A percentile compares a stretch with the other conserved stretches of the same genome.
phyloP scores from a whole-genome alignment of 2,329 filamentous ascomycete genomes.

The Talaromyces sp. region DNA sequence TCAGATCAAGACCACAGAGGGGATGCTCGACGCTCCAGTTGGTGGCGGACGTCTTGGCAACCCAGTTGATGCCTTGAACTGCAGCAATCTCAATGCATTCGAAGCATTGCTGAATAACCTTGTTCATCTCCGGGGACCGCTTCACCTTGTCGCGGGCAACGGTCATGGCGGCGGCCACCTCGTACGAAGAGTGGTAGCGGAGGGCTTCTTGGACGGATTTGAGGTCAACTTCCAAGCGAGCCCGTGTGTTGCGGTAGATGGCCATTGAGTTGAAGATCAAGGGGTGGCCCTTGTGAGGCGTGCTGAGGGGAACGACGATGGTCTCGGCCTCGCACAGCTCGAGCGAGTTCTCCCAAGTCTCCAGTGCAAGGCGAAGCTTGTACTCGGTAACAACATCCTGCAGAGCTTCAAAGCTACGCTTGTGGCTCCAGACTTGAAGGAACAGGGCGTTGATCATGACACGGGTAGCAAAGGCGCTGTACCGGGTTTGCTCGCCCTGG shows the following conservation, averaged over 20 bases:
- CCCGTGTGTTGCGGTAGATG: slow-evolving; percentile 89
- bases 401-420: slow-evolving; percentile 93
- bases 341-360: slow-evolving; percentile 98
- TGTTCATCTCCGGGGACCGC: slow-evolving; percentile 95
- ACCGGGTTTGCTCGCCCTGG: slow-evolving; percentile 82
- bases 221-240: slow-evolving; percentile 87
- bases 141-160: slow-evolving; percentile 89
- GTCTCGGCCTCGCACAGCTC: slow-evolving; percentile 89
- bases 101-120: slow-evolving; percentile 96
- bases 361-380: slow-evolving; percentile 88
- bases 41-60: slow-evolving; percentile 92
- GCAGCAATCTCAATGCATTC: slow-evolving; percentile 96
- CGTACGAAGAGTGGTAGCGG: slow-evolving; percentile 93
- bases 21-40: slow-evolving; percentile 99
- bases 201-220: slow-evolving; percentile 95
- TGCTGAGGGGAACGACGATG: slow-evolving; percentile 81
- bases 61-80: slow-evolving; percentile 91
- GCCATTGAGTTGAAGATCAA: slow-evolving; percentile 98
- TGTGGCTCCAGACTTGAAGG: slow-evolving; percentile 98
- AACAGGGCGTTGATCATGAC: slow-evolving; percentile 99
- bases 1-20: slow-evolving; percentile 90
- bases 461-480: slow-evolving; percentile 93
- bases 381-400: slow-evolving; percentile 98
- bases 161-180: slow-evolving; percentile 95
- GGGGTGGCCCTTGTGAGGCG: slow-evolving; percentile 92